Base-by-base conservation (phyloP, 441 rosid genomes). In the Croton setiger region DNA sequence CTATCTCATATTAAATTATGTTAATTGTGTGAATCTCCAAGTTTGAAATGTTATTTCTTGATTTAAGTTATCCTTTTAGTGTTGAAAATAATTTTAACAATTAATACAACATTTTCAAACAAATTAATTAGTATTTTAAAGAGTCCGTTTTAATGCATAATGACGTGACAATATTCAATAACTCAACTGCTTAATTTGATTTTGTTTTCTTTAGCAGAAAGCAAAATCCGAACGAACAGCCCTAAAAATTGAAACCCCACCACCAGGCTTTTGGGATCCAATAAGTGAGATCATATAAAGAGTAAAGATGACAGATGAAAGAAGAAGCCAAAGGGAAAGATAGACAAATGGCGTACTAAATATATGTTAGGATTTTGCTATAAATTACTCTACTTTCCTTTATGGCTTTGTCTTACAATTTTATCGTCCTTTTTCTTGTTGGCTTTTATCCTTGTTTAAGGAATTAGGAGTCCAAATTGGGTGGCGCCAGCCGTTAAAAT, bases 381-480 rank as follows among this genome's bases (percentile, higher is more conserved):
- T 47, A 6, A 13, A 0, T 0, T 15, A 23, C n/a, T 57, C 18
- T 2, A 27, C 20, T 31, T 9, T 48, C 13, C 13, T 9, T 67
- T 21, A n/a, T 27, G 18, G 33, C 17, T 23, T 4, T 47, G 52
- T 47, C 18, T 15, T 13, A 47, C 52, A 5, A 7, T n/a, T 47
- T 47, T 14, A 47, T 47, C 6, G 52, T 47, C 4, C 54, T 49
- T 6, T 20, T 15, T 17, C 62, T 55, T 61, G 62, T 52, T 41
- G 41, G 44, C 31, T 57, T 31, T 31, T 39, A 20, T 5, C 17
- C 18, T 35, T 27, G 31, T 27, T 27, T 27, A 27, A n/a, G 31
- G 31, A 27, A 27, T 20, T 45, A 43, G 5, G 48, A 47, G 58
- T 68, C 65, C 57, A 68, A 12, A 5, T 68, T 47, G 65, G 72